Evolutionary conservation across 805 yeast genomes (phyloP), one percentile per base, ranked within the genome.

Genomic region (Cyberlindnera misumaiensis): DNA sequence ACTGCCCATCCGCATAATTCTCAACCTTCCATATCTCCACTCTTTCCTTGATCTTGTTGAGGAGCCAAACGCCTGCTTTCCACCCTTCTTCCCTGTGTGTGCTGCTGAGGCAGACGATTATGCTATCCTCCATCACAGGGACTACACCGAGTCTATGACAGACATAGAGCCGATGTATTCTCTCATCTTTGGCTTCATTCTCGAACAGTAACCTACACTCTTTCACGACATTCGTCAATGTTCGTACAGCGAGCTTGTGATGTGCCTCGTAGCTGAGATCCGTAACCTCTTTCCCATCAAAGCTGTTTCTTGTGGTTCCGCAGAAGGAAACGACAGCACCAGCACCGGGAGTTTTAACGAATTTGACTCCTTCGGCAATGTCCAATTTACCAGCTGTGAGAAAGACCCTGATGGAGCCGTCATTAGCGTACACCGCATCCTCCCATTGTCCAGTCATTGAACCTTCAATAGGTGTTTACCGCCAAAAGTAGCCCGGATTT

Each of bases 1-100:
- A 40, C 1, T 59, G 32, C 2, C 73, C 75, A 47, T 68, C 72
- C 0, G 33, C 47, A 42, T 67, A 73, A 14, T 54, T 52, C 46
- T 73, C 79, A 30, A 56, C 55, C 46, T 73, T 73, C 79, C 79
- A 73, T 14, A 73, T 70, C 47, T 73, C 79, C 4, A 61, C 70
- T 3, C 48, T 47, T 36, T 53, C 59, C 51, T 73, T 73, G 28
- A 73, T 63, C 34, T 55, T 53, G 39, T 73, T 76, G 13, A 73
- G 47, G 0, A 68, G 52, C 67, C 67, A 62, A 36, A 58, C 62
- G 4, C 66, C 72, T 13, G 72, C 65, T 12, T 56, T 47, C 73
- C 75, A 73, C 0, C 70, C 77, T 47, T 68, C 72, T 30, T 60
- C 49, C 17, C 78, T 54, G 46, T 73, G 77, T 1, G 65, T 61